Base-by-base conservation (phyloP, 2,329 filamentous ascomycete genomes). In the Sporothrix variecibatus region DNA sequence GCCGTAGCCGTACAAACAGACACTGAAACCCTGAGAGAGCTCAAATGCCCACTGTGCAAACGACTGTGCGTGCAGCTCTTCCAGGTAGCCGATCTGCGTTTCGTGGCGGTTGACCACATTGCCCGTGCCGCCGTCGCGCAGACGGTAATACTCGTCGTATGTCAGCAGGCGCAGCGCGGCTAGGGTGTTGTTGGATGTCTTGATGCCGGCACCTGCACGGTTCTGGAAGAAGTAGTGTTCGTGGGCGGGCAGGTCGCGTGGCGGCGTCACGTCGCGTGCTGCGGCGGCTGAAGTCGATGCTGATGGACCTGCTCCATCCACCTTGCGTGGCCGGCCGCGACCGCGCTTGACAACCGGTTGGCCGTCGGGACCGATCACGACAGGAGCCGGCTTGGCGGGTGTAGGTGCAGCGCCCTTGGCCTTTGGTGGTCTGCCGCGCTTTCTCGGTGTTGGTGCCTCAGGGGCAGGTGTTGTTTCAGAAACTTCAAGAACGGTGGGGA, bases 141-240 rank as follows among this genome's bases (percentile, higher is more conserved):
- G 83, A 62, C 89, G 86, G 78, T 97, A 97, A 82, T 96, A 99
- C 80, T 98, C 94, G 74, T 98, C 95, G 79, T 98, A 95, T 1
- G 93, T 94, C 73, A 98, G 89, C 12, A 97, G 85, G 3, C 89
- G 86, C 46, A 97, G 85, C 4, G 92, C 90, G 0, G 92, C 87
- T 5, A 98, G 86, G 0, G 90, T 97, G 77, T 96, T 96, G 80
- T 93, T 92, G 1, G 95, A 98, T 0, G 95, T 97, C 82, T 95
- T 95, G 69, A 31, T 62, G 62, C 90, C 86, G 3, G 90, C 88
- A 1, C 94, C 94, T 0, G 93, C 91, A 67, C 94, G 91, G 80
- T 97, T 98, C 80, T 98, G 94, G 80, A 92, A 93, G 82, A 99
- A 98, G 84, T 97, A 99, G 77, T 93, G 89, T 81, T 98, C 96